These are phyloP conservation scores for Pelargonium cotyledonis DNA, from an alignment of 441 rosid genomes.

Conservation along the genomic window DNA sequence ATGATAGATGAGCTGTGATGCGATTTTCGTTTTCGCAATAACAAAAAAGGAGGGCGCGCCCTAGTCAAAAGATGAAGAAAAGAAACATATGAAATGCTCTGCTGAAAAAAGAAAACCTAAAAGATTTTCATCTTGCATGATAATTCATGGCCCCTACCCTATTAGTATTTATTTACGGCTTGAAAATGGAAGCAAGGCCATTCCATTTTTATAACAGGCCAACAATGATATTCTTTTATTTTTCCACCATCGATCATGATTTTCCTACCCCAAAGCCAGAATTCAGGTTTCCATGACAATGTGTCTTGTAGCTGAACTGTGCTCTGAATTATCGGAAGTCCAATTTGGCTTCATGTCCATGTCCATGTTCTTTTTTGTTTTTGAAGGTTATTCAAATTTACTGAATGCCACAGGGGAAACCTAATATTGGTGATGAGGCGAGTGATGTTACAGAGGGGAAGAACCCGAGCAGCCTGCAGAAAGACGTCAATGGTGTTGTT, in stretches of 20 bases:
- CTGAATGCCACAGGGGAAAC: slow-evolving; percentile 32
- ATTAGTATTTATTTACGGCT: too few species aligned
- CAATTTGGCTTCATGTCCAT: not conserved
- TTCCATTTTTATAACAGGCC: too few species aligned
- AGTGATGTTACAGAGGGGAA: slow-evolving; percentile 32
- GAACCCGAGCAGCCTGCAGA: slow-evolving; percentile 26
- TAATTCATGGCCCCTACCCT: too few species aligned
- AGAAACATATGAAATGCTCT: not conserved
- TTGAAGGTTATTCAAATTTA: slow-evolving; percentile 31
- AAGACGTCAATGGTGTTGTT: slow-evolving; percentile 24
- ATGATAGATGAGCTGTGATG: too few species aligned
- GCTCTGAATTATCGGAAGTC: too few species aligned
- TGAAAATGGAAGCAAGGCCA: too few species aligned
- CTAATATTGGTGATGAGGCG: slow-evolving; percentile 11
- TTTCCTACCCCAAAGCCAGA: too few species aligned
- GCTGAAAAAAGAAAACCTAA: not conserved
- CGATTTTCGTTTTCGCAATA: not conserved
- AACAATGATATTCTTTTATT: too few species aligned
- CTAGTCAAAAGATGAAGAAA: not conserved
- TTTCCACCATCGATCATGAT: too few species aligned
- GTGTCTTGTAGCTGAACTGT: too few species aligned
- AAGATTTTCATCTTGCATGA: too few species aligned
- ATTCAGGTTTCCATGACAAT: too few species aligned
- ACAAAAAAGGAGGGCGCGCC: not conserved
- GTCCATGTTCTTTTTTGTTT: not conserved